phyloP scores from a whole-genome alignment of 176 grass and related monocot species.

The Eragrostis nindensis region DNA sequence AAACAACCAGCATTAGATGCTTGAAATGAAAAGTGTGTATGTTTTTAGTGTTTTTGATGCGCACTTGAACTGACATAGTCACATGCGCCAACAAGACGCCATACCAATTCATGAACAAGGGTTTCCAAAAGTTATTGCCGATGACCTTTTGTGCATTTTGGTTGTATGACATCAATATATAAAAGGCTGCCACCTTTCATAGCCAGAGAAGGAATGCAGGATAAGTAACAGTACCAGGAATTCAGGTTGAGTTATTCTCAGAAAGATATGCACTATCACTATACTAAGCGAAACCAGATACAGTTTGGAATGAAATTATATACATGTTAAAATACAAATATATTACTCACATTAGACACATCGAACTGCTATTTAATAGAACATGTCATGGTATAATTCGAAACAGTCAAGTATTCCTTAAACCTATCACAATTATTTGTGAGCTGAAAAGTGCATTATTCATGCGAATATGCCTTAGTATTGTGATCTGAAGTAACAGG shows the following conservation, averaged over 20 bases:
- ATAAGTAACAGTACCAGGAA: neutral
- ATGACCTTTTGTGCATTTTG: neutral
- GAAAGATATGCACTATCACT: conserved; percentile 3
- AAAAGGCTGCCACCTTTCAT: neutral
- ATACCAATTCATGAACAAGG: neutral
- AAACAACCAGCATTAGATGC: conserved; percentile 37
- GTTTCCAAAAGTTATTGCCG: neutral
- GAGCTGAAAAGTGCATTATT: neutral
- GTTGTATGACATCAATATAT: neutral
- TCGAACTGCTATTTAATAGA: neutral
- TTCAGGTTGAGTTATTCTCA: conserved; percentile 17
- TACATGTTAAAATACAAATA: neutral
- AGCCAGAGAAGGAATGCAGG: neutral
- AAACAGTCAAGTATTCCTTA: conserved; percentile 2
- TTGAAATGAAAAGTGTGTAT: neutral
- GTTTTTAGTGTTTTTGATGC: neutral
- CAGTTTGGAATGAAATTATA: neutral
- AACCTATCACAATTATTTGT: conserved; percentile 10
- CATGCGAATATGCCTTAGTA: conserved; percentile 11
- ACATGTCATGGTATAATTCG: neutral
- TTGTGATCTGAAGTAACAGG: neutral
- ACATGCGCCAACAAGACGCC: neutral
- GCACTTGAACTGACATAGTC: neutral
- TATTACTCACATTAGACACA: neutral
- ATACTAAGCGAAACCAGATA: neutral